Conservation (phyloP, 331 rosid genomes). For the Malus hybrid region DNA sequence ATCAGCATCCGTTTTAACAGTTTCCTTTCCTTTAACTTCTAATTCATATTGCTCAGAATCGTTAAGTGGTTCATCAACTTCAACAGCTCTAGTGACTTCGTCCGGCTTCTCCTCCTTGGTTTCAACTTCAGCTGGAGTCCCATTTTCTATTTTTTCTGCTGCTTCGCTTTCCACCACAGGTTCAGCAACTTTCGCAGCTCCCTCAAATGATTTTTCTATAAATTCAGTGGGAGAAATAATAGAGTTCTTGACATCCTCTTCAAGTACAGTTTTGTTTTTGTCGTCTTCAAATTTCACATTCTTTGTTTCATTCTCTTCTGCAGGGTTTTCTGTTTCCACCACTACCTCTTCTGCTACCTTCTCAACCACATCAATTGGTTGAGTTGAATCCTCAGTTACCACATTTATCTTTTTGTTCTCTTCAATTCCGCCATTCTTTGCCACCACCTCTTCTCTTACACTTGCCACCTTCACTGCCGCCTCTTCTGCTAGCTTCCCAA, state of each 20-base stretch:
- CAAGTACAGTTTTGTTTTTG: background rate
- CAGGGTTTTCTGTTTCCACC: background rate
- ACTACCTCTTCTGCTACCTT: slow-evolving; percentile 23
- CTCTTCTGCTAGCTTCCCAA: slow-evolving; percentile 29
- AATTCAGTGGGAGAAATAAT: slow-evolving; percentile 5
- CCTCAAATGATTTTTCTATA: slow-evolving; percentile 13
- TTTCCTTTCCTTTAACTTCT: slow-evolving; percentile 41
- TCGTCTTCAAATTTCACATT: slow-evolving; percentile 8
- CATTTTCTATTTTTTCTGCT: slow-evolving; percentile 17
- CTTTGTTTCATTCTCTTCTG: slow-evolving; percentile 11
- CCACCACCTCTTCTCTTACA: slow-evolving; percentile 27
- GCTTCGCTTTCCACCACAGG: slow-evolving; percentile 20
- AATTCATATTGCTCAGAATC: background rate
- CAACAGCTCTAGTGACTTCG: slow-evolving; percentile 26
- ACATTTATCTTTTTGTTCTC: slow-evolving; percentile 19
- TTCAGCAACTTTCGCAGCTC: slow-evolving; percentile 13
- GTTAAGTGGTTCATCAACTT: slow-evolving; percentile 16
- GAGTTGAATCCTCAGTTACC: background rate
- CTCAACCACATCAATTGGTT: slow-evolving; percentile 12
- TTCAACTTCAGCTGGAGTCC: slow-evolving; percentile 19
- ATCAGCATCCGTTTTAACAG: slow-evolving; percentile 13
- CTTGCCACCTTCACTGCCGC: slow-evolving; percentile 23
- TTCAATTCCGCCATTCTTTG: slow-evolving; percentile 6
- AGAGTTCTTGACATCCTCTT: slow-evolving; percentile 1
- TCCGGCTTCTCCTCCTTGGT: slow-evolving; percentile 31